Percentiles rank a stretch among this genome's conserved stretches.
Evolutionary conservation across 495 filamentous ascomycete species (phyloP).

Genomic region (Trichoderma virens): DNA sequence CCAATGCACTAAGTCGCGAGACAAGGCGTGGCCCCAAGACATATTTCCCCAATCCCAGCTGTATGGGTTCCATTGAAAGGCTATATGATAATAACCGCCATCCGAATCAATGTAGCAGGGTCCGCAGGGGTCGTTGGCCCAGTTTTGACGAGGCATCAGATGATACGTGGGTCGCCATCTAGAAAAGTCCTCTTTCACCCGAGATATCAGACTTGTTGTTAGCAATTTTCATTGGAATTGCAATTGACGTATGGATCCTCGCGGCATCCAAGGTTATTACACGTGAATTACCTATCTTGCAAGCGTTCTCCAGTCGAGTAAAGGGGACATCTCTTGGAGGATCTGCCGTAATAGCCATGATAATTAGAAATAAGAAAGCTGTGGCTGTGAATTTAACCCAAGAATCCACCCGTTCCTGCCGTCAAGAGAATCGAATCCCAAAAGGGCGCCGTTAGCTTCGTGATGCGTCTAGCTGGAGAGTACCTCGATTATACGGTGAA

Average conservation of each 20-base stretch:
- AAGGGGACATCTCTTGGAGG: too few species aligned
- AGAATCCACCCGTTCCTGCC: too few species aligned
- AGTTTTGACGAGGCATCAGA: background rate
- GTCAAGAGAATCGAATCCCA: too few species aligned
- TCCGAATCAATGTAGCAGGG: background rate
- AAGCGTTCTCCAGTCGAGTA: too few species aligned
- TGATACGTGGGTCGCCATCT: background rate
- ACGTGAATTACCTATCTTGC: too few species aligned
- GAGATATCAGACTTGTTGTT: background rate
- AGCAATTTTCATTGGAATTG: background rate
- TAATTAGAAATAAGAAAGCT: too few species aligned
- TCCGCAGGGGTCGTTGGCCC: background rate
- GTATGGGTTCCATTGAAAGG: background rate
- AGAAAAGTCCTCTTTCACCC: background rate
- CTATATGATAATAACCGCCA: background rate
- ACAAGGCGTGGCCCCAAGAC: background rate
- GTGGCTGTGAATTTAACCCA: too few species aligned
- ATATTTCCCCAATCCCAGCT: background rate
- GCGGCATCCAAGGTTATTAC: too few species aligned
- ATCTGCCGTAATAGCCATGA: too few species aligned
- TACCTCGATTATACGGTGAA: too few species aligned
- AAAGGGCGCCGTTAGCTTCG: too few species aligned
- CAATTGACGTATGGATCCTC: background rate
- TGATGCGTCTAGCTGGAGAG: too few species aligned
- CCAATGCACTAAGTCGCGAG: background rate